Percentiles rank a stretch among this genome's conserved stretches.
phyloP scores from a whole-genome alignment of 441 rosid species.

The Omphalea diandra region DNA sequence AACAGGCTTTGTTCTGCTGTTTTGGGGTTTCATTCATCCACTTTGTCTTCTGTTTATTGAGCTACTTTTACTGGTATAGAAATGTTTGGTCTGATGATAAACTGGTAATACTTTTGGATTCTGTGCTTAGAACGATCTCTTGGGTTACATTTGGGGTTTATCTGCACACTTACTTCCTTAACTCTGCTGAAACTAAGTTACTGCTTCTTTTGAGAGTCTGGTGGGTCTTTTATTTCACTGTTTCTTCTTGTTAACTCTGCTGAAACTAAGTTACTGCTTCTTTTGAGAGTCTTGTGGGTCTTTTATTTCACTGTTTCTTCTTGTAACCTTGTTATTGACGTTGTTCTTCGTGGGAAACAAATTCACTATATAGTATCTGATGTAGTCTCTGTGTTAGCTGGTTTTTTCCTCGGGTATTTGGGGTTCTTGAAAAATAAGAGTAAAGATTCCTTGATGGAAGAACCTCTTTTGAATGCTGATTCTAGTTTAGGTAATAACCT shows the following conservation, averaged over 20 bases:
- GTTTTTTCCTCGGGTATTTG: slow-evolving; percentile 45
- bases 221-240: slow-evolving; percentile 55
- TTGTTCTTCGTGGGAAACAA: slow-evolving; percentile 29
- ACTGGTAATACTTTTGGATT: slow-evolving; percentile 45
- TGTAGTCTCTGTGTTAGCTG: slow-evolving; percentile 37
- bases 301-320: slow-evolving; percentile 43
- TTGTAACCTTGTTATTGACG: slow-evolving; percentile 44
- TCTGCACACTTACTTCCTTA: slow-evolving; percentile 24
- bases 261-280: slow-evolving; percentile 32
- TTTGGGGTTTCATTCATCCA: slow-evolving; percentile 41
- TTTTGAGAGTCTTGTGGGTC: slow-evolving; percentile 61
- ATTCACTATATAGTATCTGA: slow-evolving; percentile 36
- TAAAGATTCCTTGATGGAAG: slow-evolving; percentile 34
- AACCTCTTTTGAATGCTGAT: slow-evolving; percentile 48
- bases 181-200: slow-evolving; percentile 29
- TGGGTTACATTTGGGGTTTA: slow-evolving; percentile 46
- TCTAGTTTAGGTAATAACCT: too few relatives aligned
- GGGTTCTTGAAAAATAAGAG: slow-evolving; percentile 36
- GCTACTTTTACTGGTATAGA: slow-evolving; percentile 42
- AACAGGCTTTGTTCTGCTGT: slow-evolving; percentile 41
- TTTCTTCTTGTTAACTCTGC: slow-evolving; percentile 21
- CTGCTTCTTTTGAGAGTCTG: slow-evolving; percentile 50
- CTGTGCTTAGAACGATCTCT: slow-evolving; percentile 40
- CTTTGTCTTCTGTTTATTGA: slow-evolving; percentile 35
- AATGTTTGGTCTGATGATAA: slow-evolving; percentile 42